Base-by-base conservation (phyloP, 345 rosid species). In the Pseudoturritis turrita region DNA sequence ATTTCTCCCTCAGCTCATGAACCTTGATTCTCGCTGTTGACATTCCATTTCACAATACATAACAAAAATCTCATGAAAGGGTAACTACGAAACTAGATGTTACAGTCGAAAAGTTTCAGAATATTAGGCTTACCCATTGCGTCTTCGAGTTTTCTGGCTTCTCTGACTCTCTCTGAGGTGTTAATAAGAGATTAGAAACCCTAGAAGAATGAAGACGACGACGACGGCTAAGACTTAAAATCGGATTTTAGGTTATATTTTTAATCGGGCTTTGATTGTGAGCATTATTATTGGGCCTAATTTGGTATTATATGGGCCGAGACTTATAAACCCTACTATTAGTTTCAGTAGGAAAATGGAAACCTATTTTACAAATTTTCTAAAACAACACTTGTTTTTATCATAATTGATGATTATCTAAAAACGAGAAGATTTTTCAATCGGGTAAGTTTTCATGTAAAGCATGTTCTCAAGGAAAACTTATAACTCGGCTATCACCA, bases 11-110 rank as follows among this genome's bases (percentile, higher is more conserved):
- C 37, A 86, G 73, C 73, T 86, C 90, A 45, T 86, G 88, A 33
- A 82, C 90, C 80, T 86, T 86, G 66, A 82, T 79, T 49, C 88
- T 80, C 47, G 83, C 90, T 86, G 65, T 72, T 62, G 58, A 74
- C 4, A 46, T 43, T 65, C 46, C 70, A 73, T 59, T 47, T 51
- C 59, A 77, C 15, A 62, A 5, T 22, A 22, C 23, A 5, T 3
- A 71, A 18, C 12, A 33, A 33, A 50, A 67, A 60, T 10, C 14
- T 25, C 17, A 69, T 1, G 0, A 17, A 29, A 18, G 3, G 44
- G 22, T 10, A 53, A 26, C 19, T 6, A 10, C 0, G 14, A 37
- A 2, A 13, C 14, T 11, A 1, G 10, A 28, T 36, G n/a, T 12
- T 23, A n/a, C 26, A 41, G 62, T 72, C 3, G 3, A 22, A 54